Evolutionary conservation across 306 rosid species (phyloP).

Genomic region (Cicer pinnatifidum): DNA sequence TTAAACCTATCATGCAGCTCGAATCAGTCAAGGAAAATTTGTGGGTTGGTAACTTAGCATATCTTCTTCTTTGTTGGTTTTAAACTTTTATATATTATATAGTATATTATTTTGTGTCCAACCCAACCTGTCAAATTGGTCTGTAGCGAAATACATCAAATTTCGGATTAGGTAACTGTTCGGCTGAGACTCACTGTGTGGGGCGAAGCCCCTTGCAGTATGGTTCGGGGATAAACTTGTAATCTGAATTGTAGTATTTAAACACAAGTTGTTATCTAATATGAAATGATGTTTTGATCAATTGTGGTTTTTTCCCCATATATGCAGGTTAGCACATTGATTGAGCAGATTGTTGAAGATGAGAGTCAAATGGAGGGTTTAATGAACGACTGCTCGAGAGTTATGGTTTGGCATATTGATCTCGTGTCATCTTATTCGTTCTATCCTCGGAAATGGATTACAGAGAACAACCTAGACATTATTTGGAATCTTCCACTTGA

Average conservation of each 20-base stretch:
- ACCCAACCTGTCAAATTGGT: slow-evolving; percentile 14
- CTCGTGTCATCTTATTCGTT: slow-evolving; percentile 52
- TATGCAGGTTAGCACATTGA: slow-evolving; percentile 76
- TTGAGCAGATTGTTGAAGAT: slow-evolving; percentile 84
- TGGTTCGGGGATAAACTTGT: too few relatives aligned
- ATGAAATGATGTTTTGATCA: slow-evolving; percentile 28
- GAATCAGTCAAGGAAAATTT: slow-evolving; percentile 61
- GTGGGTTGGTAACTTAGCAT: slow-evolving; percentile 60
- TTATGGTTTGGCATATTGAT: slow-evolving; percentile 79
- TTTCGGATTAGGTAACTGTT: slow-evolving; percentile 1
- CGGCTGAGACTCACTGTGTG: too few relatives aligned
- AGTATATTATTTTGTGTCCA: not conserved
- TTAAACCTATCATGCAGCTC: slow-evolving; percentile 75
- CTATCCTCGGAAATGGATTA: slow-evolving; percentile 70
- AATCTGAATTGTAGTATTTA: too few relatives aligned
- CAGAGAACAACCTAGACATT: slow-evolving; percentile 63
- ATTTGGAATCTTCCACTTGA: slow-evolving; percentile 58
- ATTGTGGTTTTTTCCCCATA: slow-evolving; percentile 29
- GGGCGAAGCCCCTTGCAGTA: too few relatives aligned
- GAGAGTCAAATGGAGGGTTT: slow-evolving; percentile 94
- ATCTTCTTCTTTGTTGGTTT: slow-evolving; percentile 17
- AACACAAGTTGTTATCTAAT: too few relatives aligned
- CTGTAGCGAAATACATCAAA: slow-evolving; percentile 1
- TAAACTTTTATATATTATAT: slow-evolving; percentile 8
- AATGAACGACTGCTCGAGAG: slow-evolving; percentile 62